Conservation (phyloP, 1,139 yeast genomes). For the Pichia sp. region DNA sequence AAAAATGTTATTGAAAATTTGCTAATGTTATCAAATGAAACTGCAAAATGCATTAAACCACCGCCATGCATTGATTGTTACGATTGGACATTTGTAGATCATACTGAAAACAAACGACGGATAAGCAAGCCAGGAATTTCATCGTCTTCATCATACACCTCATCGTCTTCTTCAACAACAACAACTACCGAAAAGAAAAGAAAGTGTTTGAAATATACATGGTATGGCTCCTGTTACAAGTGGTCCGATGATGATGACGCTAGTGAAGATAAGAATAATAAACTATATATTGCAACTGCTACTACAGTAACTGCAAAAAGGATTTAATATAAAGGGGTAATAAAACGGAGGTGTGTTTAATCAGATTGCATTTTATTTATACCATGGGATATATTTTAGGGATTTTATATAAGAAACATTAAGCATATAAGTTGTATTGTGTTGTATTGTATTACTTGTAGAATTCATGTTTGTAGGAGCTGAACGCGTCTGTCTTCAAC, state of each 20-base stretch:
- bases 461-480: not conserved
- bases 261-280: constrained; percentile 1
- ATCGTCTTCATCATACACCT: constrained; percentile 9
- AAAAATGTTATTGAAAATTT: constrained; percentile 87
- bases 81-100: constrained; percentile 78
- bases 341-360: no score
- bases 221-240: constrained; percentile 33
- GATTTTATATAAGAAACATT: no score
- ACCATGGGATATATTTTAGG: no score
- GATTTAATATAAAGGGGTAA: no score
- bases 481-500: not conserved
- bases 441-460: no score
- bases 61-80: constrained; percentile 85
- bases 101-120: constrained; percentile 27
- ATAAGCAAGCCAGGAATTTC: constrained; percentile 1
- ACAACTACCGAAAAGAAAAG: constrained; percentile 18
- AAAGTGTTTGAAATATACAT: constrained; percentile 30
- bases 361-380: no score
- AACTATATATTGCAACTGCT: not conserved
- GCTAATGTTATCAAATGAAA: constrained; percentile 61
- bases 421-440: no score
- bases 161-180: constrained; percentile 18
- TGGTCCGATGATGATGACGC: constrained; percentile 28
- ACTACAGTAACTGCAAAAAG: not conserved
- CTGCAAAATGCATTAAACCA: constrained; percentile 68